Percentiles rank a stretch among this genome's conserved stretches.
phyloP scores from a whole-genome alignment of 208 protist species.

The Leishmania turanica region DNA sequence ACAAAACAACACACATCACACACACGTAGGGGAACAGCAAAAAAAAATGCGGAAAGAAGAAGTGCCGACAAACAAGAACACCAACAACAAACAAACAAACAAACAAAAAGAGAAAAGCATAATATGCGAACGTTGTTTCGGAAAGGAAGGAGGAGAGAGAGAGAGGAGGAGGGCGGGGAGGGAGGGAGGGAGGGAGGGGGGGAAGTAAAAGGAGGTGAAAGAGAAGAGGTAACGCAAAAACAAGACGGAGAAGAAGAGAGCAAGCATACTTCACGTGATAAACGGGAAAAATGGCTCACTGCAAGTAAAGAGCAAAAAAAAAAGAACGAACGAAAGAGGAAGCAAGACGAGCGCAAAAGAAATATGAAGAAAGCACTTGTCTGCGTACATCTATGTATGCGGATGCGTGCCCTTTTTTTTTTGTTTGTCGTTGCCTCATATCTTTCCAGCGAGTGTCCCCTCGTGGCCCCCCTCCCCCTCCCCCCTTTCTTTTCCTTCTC shows the following conservation, averaged over 20 bases:
- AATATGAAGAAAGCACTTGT: neutral
- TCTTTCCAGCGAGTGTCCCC: neutral
- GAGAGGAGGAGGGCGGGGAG: neutral
- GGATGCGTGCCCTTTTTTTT: neutral
- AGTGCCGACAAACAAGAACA: neutral
- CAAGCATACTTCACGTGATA: neutral
- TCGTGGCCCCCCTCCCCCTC: neutral
- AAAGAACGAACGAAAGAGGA: neutral
- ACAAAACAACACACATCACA: neutral
- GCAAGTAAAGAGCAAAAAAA: neutral
- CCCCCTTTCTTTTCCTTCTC: neutral
- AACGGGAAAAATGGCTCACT: neutral
- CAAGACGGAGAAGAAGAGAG: neutral
- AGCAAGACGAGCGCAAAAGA: neutral
- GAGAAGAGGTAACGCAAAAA: neutral
- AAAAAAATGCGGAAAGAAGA: slow-evolving; percentile 3
- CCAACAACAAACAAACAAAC: too few species aligned
- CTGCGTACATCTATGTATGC: neutral
- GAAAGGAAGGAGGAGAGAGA: neutral
- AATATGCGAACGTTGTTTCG: neutral
- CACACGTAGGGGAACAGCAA: neutral
- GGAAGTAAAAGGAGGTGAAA: neutral
- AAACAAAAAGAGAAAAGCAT: neutral
- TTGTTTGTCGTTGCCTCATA: neutral
- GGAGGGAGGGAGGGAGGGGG: neutral